Percentiles rank a stretch among this genome's conserved stretches.
These are phyloP conservation scores for Pleodorina starrii DNA, from an alignment of 139 green algal genomes.

Conservation along the genomic window DNA sequence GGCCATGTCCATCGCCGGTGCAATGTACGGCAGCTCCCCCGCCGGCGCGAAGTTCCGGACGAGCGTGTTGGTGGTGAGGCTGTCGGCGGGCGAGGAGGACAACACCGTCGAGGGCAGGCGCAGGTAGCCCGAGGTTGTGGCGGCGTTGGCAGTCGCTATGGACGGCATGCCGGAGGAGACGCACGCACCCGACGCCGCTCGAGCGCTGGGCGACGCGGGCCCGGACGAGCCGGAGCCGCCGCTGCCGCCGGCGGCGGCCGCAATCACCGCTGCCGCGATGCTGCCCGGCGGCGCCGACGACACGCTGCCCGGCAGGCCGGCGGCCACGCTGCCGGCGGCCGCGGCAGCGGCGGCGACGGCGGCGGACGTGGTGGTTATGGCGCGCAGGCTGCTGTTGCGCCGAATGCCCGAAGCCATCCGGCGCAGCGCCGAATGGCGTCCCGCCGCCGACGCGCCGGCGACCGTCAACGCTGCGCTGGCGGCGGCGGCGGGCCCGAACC, in stretches of 20 bases:
- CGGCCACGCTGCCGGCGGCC: neutral
- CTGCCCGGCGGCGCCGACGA: neutral
- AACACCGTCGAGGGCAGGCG: neutral
- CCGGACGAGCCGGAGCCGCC: neutral
- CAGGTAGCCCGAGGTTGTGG: conserved; percentile 16
- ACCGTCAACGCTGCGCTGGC: neutral
- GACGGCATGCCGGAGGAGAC: neutral
- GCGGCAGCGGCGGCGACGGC: neutral
- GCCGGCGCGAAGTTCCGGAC: neutral
- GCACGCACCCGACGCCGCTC: neutral
- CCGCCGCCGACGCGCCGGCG: neutral
- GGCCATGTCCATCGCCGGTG: neutral
- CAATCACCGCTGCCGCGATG: neutral
- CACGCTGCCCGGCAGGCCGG: neutral
- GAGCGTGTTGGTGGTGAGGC: neutral
- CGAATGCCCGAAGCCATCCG: neutral
- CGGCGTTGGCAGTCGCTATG: neutral
- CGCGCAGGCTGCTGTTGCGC: neutral
- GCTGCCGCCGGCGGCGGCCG: neutral
- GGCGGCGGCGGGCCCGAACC: neutral
- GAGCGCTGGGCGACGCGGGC: neutral
- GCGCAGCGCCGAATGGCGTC: neutral
- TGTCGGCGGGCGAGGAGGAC: neutral
- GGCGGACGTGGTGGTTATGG: conserved; percentile 17
- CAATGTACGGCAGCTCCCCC: conserved; percentile 10